Conservation (phyloP, 345 rosid genomes). For the Citrus mangshanensis region DNA sequence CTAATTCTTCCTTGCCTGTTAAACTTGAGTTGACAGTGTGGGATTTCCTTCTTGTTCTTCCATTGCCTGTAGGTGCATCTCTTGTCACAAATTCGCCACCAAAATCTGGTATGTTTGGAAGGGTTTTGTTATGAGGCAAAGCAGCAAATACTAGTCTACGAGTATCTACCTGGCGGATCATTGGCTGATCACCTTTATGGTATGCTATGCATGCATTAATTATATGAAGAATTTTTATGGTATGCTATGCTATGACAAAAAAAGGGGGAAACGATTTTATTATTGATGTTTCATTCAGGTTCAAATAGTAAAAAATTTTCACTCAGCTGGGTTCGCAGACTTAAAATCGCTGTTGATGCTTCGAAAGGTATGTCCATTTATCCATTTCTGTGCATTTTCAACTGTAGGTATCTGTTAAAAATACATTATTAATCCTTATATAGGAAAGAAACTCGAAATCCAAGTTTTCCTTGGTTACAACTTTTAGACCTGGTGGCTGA, state of each 20-base stretch:
- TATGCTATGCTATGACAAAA: neutral
- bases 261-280: neutral
- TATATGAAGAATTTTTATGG: neutral
- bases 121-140: conserved; percentile 83
- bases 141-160: conserved; percentile 87
- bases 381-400: neutral
- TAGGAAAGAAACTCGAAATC: neutral
- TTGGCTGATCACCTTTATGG: conserved; percentile 84
- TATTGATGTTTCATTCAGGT: conserved; percentile 31
- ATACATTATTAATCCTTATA: too few relatives aligned
- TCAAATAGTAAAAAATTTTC: conserved; percentile 47
- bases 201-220: conserved; percentile 30
- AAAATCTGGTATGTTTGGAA: conserved; percentile 81
- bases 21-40: neutral
- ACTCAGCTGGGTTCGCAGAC: conserved; percentile 86
- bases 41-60: neutral
- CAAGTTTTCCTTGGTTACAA: neutral
- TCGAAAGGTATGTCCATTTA: conserved; percentile 59
- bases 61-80: conserved; percentile 53
- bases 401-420: neutral
- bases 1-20: neutral
- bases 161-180: conserved; percentile 83
- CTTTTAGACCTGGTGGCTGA: neutral
- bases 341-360: conserved; percentile 88
- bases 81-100: conserved; percentile 74